Percentiles rank a stretch among this genome's conserved stretches.
These are phyloP conservation scores for Calonectria hawksworthii DNA, from an alignment of 2,329 filamentous ascomycete genomes.

Conservation along the genomic window DNA sequence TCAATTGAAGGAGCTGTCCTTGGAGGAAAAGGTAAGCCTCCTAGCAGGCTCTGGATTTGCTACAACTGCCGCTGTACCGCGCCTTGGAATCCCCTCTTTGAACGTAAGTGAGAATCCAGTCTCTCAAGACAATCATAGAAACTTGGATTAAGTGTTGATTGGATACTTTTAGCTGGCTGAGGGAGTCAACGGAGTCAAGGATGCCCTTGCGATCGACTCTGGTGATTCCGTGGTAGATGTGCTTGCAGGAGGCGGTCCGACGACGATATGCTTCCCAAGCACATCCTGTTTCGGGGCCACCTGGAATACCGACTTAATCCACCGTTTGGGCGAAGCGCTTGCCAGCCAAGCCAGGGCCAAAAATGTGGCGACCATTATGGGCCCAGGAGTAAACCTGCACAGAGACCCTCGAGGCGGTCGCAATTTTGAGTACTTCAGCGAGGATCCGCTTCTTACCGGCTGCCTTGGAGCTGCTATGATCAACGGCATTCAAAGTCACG, in stretches of 20 bases:
- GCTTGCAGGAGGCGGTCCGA: background rate
- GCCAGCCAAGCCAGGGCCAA: background rate
- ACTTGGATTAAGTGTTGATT: background rate
- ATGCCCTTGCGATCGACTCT: background rate
- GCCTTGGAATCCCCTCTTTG: background rate
- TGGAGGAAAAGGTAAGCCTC: background rate
- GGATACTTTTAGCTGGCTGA: background rate
- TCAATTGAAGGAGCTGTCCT: background rate
- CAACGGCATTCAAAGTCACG: background rate
- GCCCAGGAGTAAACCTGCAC: background rate
- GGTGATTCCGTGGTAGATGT: background rate
- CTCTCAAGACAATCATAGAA: background rate
- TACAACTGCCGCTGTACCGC: background rate
- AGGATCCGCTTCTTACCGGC: background rate
- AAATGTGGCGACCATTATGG: background rate
- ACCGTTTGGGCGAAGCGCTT: background rate
- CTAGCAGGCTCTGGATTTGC: background rate
- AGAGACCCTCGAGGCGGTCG: background rate
- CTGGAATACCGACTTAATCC: background rate
- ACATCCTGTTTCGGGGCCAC: background rate
- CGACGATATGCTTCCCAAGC: background rate
- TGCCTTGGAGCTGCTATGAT: background rate
- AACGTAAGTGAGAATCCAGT: background rate
- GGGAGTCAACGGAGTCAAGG: background rate
- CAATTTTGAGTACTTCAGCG: slow-evolving; percentile 3